These are phyloP conservation scores for Hymenoscyphus albidus DNA, from an alignment of 2,329 filamentous ascomycete species.

Conservation along the genomic window DNA sequence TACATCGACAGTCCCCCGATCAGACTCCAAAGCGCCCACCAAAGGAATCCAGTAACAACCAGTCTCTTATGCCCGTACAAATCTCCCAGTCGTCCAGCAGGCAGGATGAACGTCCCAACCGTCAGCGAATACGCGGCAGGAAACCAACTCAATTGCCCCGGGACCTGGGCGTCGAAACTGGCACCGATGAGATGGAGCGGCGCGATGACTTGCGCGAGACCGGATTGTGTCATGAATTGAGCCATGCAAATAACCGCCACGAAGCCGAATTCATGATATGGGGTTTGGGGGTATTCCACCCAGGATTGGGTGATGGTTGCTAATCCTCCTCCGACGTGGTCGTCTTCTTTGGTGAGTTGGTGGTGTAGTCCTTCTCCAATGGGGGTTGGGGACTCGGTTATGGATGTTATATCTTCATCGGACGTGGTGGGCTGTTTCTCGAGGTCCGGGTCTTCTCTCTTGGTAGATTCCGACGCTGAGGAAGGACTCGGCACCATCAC, in stretches of 20 bases:
- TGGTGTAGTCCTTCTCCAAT: background rate
- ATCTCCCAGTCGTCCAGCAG: conserved; percentile 48
- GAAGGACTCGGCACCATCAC: background rate
- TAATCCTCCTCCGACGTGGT: conserved; percentile 4
- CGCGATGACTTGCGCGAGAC: conserved; percentile 44
- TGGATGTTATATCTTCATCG: background rate
- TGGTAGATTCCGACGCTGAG: background rate
- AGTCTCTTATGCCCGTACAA: conserved; percentile 49
- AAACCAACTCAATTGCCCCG: conserved; percentile 50
- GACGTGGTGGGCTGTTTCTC: conserved; percentile 3
- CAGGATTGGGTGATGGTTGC: conserved; percentile 8
- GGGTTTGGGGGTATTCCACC: conserved; percentile 7
- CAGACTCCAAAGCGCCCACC: conserved; percentile 26
- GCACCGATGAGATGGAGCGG: conserved; percentile 45
- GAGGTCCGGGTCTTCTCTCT: background rate
- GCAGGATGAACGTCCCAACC: conserved; percentile 49
- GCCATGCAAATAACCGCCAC: conserved; percentile 43
- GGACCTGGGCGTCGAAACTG: conserved; percentile 41
- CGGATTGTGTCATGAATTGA: conserved; percentile 45
- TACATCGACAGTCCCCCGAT: conserved; percentile 22
- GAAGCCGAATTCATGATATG: conserved; percentile 27
- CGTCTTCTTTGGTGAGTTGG: background rate
- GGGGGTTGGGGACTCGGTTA: background rate
- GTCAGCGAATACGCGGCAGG: conserved; percentile 53
- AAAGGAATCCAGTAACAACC: conserved; percentile 44